These are phyloP conservation scores for Nicotiana benthamiana DNA, from an alignment of 257 asterid species.

Conservation along the genomic window DNA sequence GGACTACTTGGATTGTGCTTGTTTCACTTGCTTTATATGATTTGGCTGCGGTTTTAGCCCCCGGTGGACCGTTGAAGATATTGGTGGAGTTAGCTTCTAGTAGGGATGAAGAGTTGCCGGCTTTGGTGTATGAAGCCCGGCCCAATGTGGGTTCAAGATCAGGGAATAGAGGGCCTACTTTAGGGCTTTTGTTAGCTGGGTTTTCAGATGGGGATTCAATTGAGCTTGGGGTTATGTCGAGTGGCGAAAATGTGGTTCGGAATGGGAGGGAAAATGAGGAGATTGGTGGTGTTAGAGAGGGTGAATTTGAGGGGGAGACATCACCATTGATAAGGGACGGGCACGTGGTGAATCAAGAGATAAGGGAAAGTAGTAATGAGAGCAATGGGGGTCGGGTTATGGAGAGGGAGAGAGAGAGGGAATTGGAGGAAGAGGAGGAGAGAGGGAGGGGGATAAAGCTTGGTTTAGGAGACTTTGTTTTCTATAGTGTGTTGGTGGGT, in stretches of 20 bases:
- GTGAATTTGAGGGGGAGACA: conserved; percentile 36
- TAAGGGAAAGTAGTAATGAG: conserved; percentile 7
- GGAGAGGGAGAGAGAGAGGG: conserved; percentile 15
- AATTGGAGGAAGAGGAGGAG: conserved; percentile 15
- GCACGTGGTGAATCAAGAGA: conserved; percentile 7
- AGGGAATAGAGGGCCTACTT: conserved; percentile 26
- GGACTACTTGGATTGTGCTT: conserved; percentile 92
- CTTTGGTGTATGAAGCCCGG: conserved; percentile 82
- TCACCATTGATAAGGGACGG: conserved; percentile 52
- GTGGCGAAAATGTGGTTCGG: conserved; percentile 9
- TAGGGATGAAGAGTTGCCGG: conserved; percentile 85
- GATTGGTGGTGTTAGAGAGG: conserved; percentile 50
- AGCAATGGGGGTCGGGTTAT: conserved; percentile 6
- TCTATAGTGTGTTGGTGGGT: conserved; percentile 90
- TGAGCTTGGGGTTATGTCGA: conserved; percentile 45
- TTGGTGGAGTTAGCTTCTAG: conserved; percentile 85
- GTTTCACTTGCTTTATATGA: conserved; percentile 89
- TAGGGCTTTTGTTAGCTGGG: conserved; percentile 51
- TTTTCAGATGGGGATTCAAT: conserved; percentile 15
- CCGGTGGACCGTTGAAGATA: conserved; percentile 89
- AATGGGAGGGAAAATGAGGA: conserved; percentile 25
- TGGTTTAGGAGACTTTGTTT: conserved; percentile 91
- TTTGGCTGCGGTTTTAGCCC: conserved; percentile 81
- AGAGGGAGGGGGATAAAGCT: conserved; percentile 68
- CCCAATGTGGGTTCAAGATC: conserved; percentile 44